A percentile compares a stretch with the other conserved stretches of the same genome.
Conservation (phyloP, 768 basidiomycete genomes). For the Leccinum arenicola region DNA sequence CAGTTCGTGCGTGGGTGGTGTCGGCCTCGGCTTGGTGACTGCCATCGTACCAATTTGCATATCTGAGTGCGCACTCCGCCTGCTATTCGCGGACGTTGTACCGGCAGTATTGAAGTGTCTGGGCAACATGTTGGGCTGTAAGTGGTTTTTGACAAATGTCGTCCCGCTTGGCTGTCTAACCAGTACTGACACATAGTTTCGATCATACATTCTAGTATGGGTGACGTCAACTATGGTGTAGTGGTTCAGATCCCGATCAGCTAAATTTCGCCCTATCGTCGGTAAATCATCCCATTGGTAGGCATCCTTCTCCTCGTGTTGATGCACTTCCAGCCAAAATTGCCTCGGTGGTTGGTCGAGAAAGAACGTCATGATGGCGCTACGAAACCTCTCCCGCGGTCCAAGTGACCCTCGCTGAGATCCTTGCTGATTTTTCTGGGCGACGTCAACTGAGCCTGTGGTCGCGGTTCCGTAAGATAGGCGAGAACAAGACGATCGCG, state of each 20-base stretch:
- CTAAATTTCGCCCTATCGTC: background rate
- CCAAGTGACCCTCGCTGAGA: conserved; percentile 32
- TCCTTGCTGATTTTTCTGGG: conserved; percentile 33
- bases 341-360: conserved; percentile 40
- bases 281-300: conserved; percentile 33
- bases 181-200: no score
- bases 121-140: conserved; percentile 35
- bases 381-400: conserved; percentile 27
- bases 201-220: no score
- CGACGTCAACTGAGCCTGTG: conserved; percentile 24
- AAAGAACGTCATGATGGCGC: conserved; percentile 34
- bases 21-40: conserved; percentile 43
- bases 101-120: conserved; percentile 32
- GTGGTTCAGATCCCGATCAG: no score
- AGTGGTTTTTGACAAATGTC: conserved; percentile 8
- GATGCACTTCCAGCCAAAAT: conserved; percentile 40
- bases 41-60: conserved; percentile 37
- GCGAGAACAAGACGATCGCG: conserved; percentile 27
- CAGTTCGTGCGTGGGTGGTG: conserved; percentile 47
- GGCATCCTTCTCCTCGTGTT: conserved; percentile 34
- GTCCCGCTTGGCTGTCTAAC: background rate
- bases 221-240: no score
- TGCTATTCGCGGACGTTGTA: conserved; percentile 37
- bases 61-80: conserved; percentile 34
- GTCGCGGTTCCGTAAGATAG: conserved; percentile 32